Percentiles rank a stretch among this genome's conserved stretches.
Evolutionary conservation across 306 rosid genomes (phyloP).

Genomic region (Ziziphus jujuba): DNA sequence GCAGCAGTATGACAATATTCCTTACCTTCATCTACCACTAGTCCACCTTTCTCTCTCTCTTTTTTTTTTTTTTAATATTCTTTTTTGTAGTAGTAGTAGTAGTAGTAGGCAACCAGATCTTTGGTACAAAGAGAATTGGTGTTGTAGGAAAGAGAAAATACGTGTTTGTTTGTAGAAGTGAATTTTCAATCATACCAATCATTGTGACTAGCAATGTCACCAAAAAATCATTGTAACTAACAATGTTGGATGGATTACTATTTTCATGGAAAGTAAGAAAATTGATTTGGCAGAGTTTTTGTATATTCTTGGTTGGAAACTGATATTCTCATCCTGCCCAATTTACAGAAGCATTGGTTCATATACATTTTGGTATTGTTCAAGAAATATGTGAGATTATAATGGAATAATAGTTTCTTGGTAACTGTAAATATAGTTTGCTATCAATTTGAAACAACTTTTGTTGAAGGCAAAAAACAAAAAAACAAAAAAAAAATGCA

Average conservation of each 20-base stretch:
- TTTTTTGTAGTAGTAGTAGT: too few species aligned
- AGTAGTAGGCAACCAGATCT: neutral
- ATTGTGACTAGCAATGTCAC: neutral
- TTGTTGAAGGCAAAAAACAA: too few species aligned
- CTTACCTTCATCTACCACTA: conserved; percentile 56
- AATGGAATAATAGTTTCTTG: too few species aligned
- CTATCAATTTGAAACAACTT: too few species aligned
- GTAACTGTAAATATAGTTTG: too few species aligned
- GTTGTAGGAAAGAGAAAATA: neutral
- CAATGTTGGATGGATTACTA: neutral
- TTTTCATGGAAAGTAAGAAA: neutral
- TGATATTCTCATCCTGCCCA: too few species aligned
- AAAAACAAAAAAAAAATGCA: too few species aligned
- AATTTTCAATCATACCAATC: neutral
- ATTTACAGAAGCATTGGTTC: too few species aligned
- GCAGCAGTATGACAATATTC: conserved; percentile 56
- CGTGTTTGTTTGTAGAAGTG: neutral
- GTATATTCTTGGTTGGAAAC: too few species aligned
- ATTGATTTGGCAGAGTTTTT: too few species aligned
- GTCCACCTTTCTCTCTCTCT: conserved; percentile 21
- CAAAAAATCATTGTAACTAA: neutral
- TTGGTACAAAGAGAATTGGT: conserved; percentile 3
- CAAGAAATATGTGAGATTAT: too few species aligned
- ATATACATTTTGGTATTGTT: too few species aligned
- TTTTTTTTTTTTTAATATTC: neutral